Conservation (phyloP, 2,329 filamentous ascomycete species). For the Calonectria pteridis region DNA sequence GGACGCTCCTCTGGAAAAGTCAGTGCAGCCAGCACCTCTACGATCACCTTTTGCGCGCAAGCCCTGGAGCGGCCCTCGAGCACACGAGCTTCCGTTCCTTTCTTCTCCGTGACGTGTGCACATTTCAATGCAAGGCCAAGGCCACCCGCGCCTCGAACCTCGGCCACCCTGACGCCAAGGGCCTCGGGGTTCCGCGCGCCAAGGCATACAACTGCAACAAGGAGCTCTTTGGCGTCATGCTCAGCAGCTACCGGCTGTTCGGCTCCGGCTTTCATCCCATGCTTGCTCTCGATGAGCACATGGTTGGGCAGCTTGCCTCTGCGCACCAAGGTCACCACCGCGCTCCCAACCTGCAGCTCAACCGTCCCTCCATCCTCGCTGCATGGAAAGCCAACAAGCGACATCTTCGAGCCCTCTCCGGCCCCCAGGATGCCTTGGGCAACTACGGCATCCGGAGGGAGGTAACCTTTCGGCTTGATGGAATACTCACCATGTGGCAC, state of each 20-base stretch:
- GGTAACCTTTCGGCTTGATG: neutral
- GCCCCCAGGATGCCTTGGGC: neutral
- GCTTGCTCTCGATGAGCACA: conserved; percentile 13
- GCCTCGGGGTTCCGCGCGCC: neutral
- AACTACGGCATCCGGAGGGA: neutral
- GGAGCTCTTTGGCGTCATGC: conserved; percentile 17
- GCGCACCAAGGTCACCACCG: neutral
- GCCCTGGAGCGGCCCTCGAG: neutral
- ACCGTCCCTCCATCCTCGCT: neutral
- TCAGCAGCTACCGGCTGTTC: conserved; percentile 21
- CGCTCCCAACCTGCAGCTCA: neutral
- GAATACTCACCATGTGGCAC: neutral
- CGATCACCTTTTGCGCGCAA: neutral
- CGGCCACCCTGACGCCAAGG: neutral
- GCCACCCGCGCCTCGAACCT: neutral
- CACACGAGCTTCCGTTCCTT: neutral
- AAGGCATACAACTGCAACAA: conserved; percentile 15
- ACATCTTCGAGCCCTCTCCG: conserved; percentile 2
- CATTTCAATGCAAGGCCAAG: neutral
- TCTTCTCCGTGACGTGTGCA: neutral
- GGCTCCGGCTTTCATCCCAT: neutral
- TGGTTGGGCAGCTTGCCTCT: conserved; percentile 3
- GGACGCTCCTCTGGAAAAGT: conserved; percentile 14
- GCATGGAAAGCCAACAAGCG: conserved; percentile 21
- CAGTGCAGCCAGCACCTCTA: conserved; percentile 5